phyloP scores from a whole-genome alignment of 2,329 filamentous ascomycete genomes.

The Aureobasidium mangrovei region DNA sequence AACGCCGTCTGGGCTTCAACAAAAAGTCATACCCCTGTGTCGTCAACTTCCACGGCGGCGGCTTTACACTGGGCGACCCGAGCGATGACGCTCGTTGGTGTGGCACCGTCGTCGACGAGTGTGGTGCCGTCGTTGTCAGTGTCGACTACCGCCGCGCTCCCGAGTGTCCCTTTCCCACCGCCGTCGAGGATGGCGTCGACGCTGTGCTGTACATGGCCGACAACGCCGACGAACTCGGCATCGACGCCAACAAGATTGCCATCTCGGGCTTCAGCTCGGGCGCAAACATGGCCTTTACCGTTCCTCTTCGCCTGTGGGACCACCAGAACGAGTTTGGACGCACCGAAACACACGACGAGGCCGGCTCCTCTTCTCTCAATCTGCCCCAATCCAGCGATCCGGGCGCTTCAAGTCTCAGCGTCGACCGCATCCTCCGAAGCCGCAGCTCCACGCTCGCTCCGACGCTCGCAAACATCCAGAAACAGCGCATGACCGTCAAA shows the following conservation, averaged over 20 bases:
- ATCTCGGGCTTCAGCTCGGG: conserved; percentile 56
- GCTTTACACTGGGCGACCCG: conserved; percentile 51
- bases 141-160: conserved; percentile 55
- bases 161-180: conserved; percentile 53
- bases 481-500: conserved; percentile 8
- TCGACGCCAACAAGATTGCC: conserved; percentile 50
- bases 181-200: conserved; percentile 56
- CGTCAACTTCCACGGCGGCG: conserved; percentile 57
- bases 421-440: conserved; percentile 15
- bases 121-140: conserved; percentile 50
- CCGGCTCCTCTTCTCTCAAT: background rate
- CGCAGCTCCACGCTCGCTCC: conserved; percentile 12
- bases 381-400: conserved; percentile 17
- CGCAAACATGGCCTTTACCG: conserved; percentile 54
- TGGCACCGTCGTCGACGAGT: conserved; percentile 45
- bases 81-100: conserved; percentile 56
- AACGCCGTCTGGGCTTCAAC: conserved; percentile 27
- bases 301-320: conserved; percentile 49
- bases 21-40: conserved; percentile 43
- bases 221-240: conserved; percentile 46
- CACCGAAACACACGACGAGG: conserved; percentile 14
- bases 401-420: conserved; percentile 18
- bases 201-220: conserved; percentile 50
- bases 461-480: conserved; percentile 2
- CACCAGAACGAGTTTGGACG: conserved; percentile 30